These are phyloP conservation scores for Ophiostoma pallidulum DNA, from an alignment of 2,329 filamentous ascomycete genomes.

Conservation along the genomic window DNA sequence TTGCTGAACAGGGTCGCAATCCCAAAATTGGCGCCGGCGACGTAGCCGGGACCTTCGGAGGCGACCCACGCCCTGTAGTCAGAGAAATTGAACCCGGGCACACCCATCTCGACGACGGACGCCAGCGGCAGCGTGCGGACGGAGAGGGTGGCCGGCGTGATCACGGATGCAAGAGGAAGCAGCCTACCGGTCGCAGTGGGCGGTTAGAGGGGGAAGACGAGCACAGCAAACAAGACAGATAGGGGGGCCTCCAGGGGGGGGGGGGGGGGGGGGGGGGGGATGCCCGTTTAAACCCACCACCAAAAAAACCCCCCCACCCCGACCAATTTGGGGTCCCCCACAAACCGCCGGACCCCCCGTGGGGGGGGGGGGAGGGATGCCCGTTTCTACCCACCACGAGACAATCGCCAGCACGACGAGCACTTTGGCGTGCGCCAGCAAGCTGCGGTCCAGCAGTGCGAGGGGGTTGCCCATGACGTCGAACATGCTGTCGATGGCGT, in stretches of 20 bases:
- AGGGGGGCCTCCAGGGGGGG: no score
- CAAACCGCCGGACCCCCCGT: no score
- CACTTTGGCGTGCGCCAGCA: constrained; percentile 9
- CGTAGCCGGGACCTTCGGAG: not conserved
- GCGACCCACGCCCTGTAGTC: constrained; percentile 1
- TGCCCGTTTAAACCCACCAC: no score
- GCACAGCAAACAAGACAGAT: no score
- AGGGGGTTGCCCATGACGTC: constrained; percentile 5
- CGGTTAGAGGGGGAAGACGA: no score
- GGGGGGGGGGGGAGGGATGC: no score
- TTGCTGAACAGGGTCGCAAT: constrained; percentile 10
- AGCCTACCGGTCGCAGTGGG: not conserved
- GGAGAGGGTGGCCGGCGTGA: constrained; percentile 10
- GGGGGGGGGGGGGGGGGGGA: no score
- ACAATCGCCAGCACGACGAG: not conserved
- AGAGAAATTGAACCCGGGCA: constrained; percentile 3
- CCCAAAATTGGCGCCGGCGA: not conserved
- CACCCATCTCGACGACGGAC: not conserved
- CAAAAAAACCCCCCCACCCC: no score
- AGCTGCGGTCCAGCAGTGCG: not conserved
- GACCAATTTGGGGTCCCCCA: no score
- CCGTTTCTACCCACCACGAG: constrained; percentile 1
- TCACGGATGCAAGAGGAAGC: constrained; percentile 8
- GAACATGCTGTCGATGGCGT: constrained; percentile 10
- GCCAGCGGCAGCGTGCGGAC: not conserved